Evolutionary conservation across 2,329 filamentous ascomycete species (phyloP).

Genomic region (Xylariales sp.): DNA sequence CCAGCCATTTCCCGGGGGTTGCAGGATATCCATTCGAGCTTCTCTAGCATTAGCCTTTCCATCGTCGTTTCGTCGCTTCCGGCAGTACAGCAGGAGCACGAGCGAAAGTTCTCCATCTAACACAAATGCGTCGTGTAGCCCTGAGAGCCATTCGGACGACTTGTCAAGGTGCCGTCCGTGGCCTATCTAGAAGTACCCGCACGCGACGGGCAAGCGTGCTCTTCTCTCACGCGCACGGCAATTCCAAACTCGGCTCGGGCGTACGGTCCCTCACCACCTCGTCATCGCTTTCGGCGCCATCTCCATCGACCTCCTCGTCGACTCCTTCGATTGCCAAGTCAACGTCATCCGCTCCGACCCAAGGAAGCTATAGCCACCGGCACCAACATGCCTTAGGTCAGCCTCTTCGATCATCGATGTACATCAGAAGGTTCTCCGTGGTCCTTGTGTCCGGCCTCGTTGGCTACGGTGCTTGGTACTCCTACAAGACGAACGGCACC

Average conservation of each 20-base stretch:
- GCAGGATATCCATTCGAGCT: too few species aligned
- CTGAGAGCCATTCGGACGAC: slow-evolving; percentile 65
- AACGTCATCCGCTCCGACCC: slow-evolving; percentile 20
- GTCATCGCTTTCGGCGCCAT: slow-evolving; percentile 4
- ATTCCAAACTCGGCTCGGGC: slow-evolving; percentile 6
- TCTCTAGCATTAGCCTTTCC: slow-evolving; percentile 8
- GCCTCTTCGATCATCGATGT: slow-evolving; percentile 68
- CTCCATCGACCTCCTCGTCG: slow-evolving; percentile 33
- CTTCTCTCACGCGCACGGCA: slow-evolving; percentile 35
- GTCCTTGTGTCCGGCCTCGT: slow-evolving; percentile 67
- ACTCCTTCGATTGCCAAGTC: slow-evolving; percentile 29
- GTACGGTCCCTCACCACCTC: slow-evolving; percentile 13
- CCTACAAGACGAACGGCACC: slow-evolving; percentile 48
- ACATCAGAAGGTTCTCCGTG: slow-evolving; percentile 62
- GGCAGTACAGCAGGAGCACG: too few species aligned
- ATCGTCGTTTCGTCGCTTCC: slow-evolving; percentile 2
- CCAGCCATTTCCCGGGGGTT: too few species aligned
- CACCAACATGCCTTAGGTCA: slow-evolving; percentile 34
- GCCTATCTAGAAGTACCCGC: slow-evolving; percentile 47
- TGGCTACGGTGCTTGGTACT: slow-evolving; percentile 74
- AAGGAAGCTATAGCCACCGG: slow-evolving; percentile 22
- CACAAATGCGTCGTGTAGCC: slow-evolving; percentile 70
- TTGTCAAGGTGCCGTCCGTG: slow-evolving; percentile 60
- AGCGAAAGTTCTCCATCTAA: too few species aligned
- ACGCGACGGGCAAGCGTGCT: slow-evolving; percentile 14